phyloP scores from a whole-genome alignment of 2,329 filamentous ascomycete species.

The Sporothrix brunneoviolacea region DNA sequence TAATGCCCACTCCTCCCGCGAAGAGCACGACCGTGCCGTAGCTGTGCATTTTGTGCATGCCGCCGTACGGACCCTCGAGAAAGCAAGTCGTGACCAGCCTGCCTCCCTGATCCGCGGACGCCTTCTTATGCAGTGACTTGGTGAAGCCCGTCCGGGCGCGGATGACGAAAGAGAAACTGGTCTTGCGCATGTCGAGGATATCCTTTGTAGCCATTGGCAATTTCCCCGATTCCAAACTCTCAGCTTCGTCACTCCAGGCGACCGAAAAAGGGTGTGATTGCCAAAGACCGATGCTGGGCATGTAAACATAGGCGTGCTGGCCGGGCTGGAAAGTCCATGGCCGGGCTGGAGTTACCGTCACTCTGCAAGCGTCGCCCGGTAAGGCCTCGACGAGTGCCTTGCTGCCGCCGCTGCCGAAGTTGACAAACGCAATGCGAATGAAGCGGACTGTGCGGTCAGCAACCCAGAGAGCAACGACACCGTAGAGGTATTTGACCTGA shows the following conservation, averaged over 20 bases:
- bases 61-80: constrained; percentile 73
- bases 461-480: constrained; percentile 60
- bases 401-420: constrained; percentile 60
- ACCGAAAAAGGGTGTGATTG: constrained; percentile 76
- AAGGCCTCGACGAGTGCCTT: constrained; percentile 68
- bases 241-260: constrained; percentile 66
- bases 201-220: constrained; percentile 55
- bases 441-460: constrained; percentile 58
- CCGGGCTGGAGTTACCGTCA: constrained; percentile 67
- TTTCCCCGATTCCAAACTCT: constrained; percentile 44
- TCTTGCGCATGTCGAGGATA: constrained; percentile 53
- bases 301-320: constrained; percentile 74
- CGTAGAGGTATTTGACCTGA: constrained; percentile 53
- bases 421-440: constrained; percentile 55
- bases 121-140: constrained; percentile 60
- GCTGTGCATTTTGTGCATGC: constrained; percentile 61
- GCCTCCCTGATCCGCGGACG: constrained; percentile 53
- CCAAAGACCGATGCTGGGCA: constrained; percentile 64
- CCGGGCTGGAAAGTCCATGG: constrained; percentile 71
- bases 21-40: constrained; percentile 76
- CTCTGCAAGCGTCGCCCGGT: constrained; percentile 65
- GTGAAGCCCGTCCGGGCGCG: constrained; percentile 70
- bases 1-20: constrained; percentile 74
- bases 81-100: constrained; percentile 57
- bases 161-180: constrained; percentile 64